A percentile compares a stretch with the other conserved stretches of the same genome.
Conservation (phyloP, 441 rosid species). For the Pelargonium myrrhifolium region DNA sequence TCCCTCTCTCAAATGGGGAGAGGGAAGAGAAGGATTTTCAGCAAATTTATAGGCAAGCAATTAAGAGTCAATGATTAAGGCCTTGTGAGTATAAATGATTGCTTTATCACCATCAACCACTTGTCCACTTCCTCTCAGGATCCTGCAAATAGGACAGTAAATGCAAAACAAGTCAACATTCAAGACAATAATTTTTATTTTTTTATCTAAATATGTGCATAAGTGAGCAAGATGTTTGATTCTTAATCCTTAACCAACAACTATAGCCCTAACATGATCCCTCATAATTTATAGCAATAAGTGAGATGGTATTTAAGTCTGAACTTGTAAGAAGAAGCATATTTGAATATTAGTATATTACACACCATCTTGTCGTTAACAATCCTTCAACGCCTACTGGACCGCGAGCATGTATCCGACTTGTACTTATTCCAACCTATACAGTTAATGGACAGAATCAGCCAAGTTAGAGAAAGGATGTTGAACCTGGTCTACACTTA, state of each 20-base stretch:
- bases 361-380: conserved; percentile 88
- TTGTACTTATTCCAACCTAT: conserved; percentile 95
- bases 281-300: no score
- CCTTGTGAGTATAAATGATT: conserved; percentile 62
- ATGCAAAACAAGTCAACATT: no score
- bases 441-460: neutral
- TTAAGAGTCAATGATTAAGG: conserved; percentile 30
- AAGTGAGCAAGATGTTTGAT: no score
- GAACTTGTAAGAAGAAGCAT: neutral
- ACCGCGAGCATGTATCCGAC: conserved; percentile 97
- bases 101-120: conserved; percentile 88
- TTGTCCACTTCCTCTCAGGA: conserved; percentile 83
- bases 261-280: no score
- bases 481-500: neutral
- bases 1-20: neutral
- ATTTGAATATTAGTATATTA: neutral
- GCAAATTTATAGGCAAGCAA: neutral
- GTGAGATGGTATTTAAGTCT: neutral
- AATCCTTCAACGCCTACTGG: conserved; percentile 98
- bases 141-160: conserved; percentile 40
- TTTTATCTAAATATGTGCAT: no score
- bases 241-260: no score
- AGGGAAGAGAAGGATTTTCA: neutral
- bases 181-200: no score
- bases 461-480: neutral